A percentile compares a stretch with the other conserved stretches of the same genome.
phyloP scores from a whole-genome alignment of 148 eudicot species.

The Amaranthus hypochondriacus region DNA sequence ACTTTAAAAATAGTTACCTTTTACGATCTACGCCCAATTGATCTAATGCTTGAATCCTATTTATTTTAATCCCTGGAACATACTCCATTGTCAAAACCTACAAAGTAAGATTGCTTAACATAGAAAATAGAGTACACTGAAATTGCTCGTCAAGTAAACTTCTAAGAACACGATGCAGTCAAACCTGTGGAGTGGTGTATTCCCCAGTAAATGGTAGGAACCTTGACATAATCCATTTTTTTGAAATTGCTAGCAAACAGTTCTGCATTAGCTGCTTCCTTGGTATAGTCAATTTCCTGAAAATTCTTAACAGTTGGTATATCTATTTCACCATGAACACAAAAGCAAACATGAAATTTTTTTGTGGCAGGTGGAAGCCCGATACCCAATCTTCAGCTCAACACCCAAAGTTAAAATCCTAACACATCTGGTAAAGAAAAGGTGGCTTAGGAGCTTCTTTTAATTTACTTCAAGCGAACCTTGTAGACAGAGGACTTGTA shows the following conservation, averaged over 20 bases:
- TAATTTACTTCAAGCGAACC: too few relatives aligned
- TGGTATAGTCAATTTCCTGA: slow-evolving; percentile 94
- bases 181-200: slow-evolving; percentile 97
- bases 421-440: too few relatives aligned
- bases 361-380: too few relatives aligned
- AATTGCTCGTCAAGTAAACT: slow-evolving; percentile 2
- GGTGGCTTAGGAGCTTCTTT: too few relatives aligned
- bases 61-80: slow-evolving; percentile 98
- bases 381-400: too few relatives aligned
- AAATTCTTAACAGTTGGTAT: slow-evolving; percentile 10
- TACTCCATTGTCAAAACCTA: slow-evolving; percentile 97
- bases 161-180: slow-evolving; percentile 14
- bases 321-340: slow-evolving; percentile 4
- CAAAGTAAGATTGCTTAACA: slow-evolving; percentile 22
- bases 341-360: too few relatives aligned
- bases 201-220: slow-evolving; percentile 85
- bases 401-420: too few relatives aligned
- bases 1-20: slow-evolving; percentile 38
- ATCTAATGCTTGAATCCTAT: slow-evolving; percentile 91
- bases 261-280: slow-evolving; percentile 98
- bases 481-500: too few relatives aligned
- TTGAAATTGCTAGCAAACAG: slow-evolving; percentile 78
- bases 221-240: slow-evolving; percentile 87
- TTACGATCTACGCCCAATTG: slow-evolving; percentile 93
- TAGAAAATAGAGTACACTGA: slow-evolving; percentile 16